Base-by-base conservation (phyloP, 163 green algal genomes). In the Prototheca cutis region DNA sequence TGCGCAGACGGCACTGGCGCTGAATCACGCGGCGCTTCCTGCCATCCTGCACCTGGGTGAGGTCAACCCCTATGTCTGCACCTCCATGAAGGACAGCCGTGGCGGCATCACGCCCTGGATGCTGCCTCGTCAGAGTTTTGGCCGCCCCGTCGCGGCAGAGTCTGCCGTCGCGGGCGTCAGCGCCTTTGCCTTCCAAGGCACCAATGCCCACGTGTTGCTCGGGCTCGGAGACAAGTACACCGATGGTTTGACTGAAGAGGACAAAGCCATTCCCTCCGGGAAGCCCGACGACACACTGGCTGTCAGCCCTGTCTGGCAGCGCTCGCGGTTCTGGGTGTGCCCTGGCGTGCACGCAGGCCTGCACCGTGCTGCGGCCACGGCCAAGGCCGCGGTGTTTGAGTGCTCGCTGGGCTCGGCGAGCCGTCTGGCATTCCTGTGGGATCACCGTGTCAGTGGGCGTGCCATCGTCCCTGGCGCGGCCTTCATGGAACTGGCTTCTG, bases 381-480 rank as follows among this genome's bases (percentile, higher is more conserved):
- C 30, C 17, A 29, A 27, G 55, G 59, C 48, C 4, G 45, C 24
- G 2, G 7, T 67, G 6, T 15, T 68, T 23, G 68, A 70, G 4
- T 67, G 51, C 53, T 39, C 48, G 31, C 62, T 75, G 17, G 39
- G 32, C 42, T 18, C 23, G 19, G 56, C 59, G 4, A 56, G 63
- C 4, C 19, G 24, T 2, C 53, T 82, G n/a, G 30, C 58, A 25
- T 77, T 58, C 57, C 58, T 80, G 39, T 73, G 64, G 59, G 71
- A 82, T 52, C 74, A 82, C 21, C 29, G 30, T 2, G 74, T 78
- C 6, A 59, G 57, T 13, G 83, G 82, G 34, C 57, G 29, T 4
- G 62, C 70, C 17, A 59, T 93, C 5, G 71, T 93, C 28, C 85
- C 85, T 7, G 85, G 76, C 2, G 84, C 81, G 2, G 73, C 66